These are phyloP conservation scores for Sporothrix dimorphospora DNA, from an alignment of 2,329 filamentous ascomycete genomes.

Conservation along the genomic window DNA sequence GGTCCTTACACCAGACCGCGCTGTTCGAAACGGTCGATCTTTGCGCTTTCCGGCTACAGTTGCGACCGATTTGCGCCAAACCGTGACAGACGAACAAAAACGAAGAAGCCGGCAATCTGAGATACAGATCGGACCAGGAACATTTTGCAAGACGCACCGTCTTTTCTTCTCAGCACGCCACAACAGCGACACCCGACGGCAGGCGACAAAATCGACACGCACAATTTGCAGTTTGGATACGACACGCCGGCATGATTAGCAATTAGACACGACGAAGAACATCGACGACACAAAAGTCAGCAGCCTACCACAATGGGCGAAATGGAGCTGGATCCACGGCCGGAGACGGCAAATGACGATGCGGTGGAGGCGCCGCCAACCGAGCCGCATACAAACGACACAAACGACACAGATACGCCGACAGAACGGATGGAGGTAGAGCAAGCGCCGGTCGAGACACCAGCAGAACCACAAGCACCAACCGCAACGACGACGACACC, in stretches of 20 bases:
- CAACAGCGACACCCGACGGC: not conserved
- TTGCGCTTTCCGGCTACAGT: not conserved
- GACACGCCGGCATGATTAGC: not conserved
- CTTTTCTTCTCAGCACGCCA: not conserved
- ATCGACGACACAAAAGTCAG: not conserved
- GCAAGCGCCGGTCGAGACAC: not conserved
- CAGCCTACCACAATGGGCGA: not conserved
- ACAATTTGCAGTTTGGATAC: not conserved
- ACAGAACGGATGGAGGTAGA: not conserved
- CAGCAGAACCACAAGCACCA: not conserved
- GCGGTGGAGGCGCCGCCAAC: not conserved
- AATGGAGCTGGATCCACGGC: not conserved
- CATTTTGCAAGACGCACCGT: not conserved
- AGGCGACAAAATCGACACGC: no score
- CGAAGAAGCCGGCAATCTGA: not conserved
- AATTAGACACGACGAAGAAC: not conserved
- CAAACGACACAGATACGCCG: not conserved
- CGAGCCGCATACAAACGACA: not conserved
- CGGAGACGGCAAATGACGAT: not conserved
- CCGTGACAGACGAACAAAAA: not conserved
- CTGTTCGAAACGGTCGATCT: not conserved
- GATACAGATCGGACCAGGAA: not conserved
- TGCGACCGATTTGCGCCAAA: not conserved
- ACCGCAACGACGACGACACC: not conserved
- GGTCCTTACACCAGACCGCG: not conserved